Percentiles rank a stretch among this genome's conserved stretches.
These are phyloP conservation scores for Termitomyces sp. DNA, from an alignment of 768 basidiomycete species.

Conservation along the genomic window DNA sequence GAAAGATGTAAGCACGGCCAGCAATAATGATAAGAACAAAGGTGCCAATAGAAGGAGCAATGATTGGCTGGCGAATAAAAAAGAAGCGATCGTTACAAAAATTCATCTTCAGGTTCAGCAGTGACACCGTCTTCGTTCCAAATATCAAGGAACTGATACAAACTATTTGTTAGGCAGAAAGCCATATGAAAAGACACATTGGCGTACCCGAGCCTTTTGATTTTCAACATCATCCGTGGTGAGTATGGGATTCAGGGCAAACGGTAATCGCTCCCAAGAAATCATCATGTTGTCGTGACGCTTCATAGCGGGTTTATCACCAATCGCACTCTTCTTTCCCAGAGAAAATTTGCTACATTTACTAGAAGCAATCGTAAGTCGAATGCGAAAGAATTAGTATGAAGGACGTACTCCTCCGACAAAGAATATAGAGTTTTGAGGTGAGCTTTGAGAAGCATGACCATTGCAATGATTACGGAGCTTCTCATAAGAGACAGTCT, in stretches of 20 bases:
- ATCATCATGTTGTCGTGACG: conserved; percentile 61
- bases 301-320: conserved; percentile 76
- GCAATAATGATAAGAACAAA: conserved; percentile 6
- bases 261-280: conserved; percentile 74
- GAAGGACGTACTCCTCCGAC: conserved; percentile 79
- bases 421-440: conserved; percentile 81
- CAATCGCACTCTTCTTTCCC: conserved; percentile 87
- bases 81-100: conserved; percentile 24
- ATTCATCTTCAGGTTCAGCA: conserved; percentile 61
- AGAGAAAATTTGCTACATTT: conserved; percentile 89
- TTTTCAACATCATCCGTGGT: conserved; percentile 58
- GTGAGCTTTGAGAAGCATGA: conserved; percentile 85
- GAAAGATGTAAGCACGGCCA: not conserved
- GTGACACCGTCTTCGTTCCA: conserved; percentile 82
- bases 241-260: conserved; percentile 55
- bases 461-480: conserved; percentile 78
- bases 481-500: conserved; percentile 49
- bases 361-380: conserved; percentile 36
- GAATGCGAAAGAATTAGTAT: not conserved
- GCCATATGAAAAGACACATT: not conserved
- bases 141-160: conserved; percentile 63
- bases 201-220: conserved; percentile 66
- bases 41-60: not conserved
- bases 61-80: not conserved
- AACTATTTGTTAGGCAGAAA: conserved; percentile 4